These are phyloP conservation scores for Mycena pura DNA, from an alignment of 768 basidiomycete species.

Conservation along the genomic window DNA sequence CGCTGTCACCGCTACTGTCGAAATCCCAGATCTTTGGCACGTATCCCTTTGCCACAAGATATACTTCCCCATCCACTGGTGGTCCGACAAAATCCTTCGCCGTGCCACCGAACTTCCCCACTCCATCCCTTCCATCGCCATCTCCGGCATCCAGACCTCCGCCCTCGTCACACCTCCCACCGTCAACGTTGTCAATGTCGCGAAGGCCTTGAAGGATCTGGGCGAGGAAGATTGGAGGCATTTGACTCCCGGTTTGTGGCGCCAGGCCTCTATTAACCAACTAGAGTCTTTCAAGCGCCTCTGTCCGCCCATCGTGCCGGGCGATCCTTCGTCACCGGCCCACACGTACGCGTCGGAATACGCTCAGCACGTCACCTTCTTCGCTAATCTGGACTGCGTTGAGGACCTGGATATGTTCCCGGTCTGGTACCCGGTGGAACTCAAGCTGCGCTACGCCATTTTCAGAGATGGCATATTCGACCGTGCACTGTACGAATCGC, in stretches of 20 bases:
- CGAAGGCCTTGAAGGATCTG: neutral
- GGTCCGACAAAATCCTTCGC: too few relatives aligned
- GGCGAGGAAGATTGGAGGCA: neutral
- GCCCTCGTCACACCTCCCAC: neutral
- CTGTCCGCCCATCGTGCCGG: neutral
- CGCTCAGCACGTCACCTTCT: neutral
- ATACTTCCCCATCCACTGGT: neutral
- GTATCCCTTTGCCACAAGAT: neutral
- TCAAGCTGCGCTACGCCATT: neutral
- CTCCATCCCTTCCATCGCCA: neutral
- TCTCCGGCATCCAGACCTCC: neutral
- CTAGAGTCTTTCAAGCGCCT: neutral
- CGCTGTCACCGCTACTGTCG: neutral
- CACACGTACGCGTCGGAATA: neutral
- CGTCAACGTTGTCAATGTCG: neutral
- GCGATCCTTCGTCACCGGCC: neutral
- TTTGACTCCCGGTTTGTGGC: neutral
- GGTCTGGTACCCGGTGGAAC: neutral
- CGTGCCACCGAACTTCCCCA: neutral
- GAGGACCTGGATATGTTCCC: neutral
- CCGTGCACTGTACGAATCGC: neutral
- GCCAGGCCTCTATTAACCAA: neutral
- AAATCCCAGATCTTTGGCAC: neutral
- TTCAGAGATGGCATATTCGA: neutral
- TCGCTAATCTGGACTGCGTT: neutral